These are phyloP conservation scores for Yarrowia bubula DNA, from an alignment of 805 yeast species.

Conservation along the genomic window DNA sequence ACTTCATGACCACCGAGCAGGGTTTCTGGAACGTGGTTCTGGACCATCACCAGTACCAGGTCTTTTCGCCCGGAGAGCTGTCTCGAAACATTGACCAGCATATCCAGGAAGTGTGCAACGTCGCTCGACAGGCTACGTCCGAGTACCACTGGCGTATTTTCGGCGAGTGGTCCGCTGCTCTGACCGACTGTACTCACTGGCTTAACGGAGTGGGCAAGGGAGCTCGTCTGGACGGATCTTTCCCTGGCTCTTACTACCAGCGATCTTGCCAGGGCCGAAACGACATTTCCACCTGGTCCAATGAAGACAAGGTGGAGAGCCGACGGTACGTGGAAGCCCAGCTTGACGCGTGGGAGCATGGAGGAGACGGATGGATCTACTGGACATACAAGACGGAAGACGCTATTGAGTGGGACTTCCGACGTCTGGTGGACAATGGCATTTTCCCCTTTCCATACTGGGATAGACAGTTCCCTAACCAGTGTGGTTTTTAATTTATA, in stretches of 20 bases:
- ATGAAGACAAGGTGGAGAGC: slow-evolving; percentile 52
- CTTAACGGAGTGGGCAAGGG: slow-evolving; percentile 83
- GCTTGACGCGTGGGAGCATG: slow-evolving; percentile 73
- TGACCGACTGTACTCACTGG: slow-evolving; percentile 89
- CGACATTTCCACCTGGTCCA: slow-evolving; percentile 57
- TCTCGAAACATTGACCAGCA: slow-evolving; percentile 60
- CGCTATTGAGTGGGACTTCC: slow-evolving; percentile 83
- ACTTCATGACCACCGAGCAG: slow-evolving; percentile 43
- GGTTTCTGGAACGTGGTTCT: slow-evolving; percentile 64
- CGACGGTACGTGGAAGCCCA: slow-evolving; percentile 85
- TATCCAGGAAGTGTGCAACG: slow-evolving; percentile 52
- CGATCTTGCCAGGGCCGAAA: slow-evolving; percentile 62
- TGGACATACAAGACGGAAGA: slow-evolving; percentile 93
- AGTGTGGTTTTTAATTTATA: slow-evolving; percentile 45
- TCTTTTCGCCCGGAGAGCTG: slow-evolving; percentile 65
- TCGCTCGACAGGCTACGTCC: slow-evolving; percentile 45
- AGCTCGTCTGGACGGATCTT: slow-evolving; percentile 70
- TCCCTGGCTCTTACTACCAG: slow-evolving; percentile 44
- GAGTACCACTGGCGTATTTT: slow-evolving; percentile 73
- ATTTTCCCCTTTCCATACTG: slow-evolving; percentile 79
- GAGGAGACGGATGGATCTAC: slow-evolving; percentile 79
- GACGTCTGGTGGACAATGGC: slow-evolving; percentile 53
- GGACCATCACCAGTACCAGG: slow-evolving; percentile 92
- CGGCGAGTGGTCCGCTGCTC: slow-evolving; percentile 91
- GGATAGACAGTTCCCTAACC: slow-evolving; percentile 66